Evolutionary conservation across 2,329 filamentous ascomycete genomes (phyloP).

Genomic region (Cytospora paraplurivora): DNA sequence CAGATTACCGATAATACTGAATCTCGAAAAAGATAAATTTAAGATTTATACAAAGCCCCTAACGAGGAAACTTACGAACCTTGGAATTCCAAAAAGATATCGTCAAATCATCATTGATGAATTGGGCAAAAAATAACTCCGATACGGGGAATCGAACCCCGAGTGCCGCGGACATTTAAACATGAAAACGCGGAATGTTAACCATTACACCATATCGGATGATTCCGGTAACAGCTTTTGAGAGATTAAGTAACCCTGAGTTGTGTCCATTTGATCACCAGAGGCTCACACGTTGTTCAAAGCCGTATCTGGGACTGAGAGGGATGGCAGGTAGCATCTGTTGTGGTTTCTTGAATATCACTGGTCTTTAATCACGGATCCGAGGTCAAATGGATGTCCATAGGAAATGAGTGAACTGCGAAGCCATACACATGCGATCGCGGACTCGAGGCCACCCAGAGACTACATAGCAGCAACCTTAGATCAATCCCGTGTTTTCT

Average conservation of each 20-base stretch:
- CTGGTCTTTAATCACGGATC: too few relatives aligned
- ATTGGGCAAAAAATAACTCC: background rate
- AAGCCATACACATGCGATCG: too few relatives aligned
- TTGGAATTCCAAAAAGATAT: background rate
- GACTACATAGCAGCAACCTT: too few relatives aligned
- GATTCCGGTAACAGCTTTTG: too few relatives aligned
- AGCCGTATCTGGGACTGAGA: background rate
- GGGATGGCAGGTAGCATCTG: background rate
- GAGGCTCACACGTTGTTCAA: background rate
- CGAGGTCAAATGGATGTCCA: too few relatives aligned
- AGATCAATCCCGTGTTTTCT: too few relatives aligned
- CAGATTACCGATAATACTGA: too few relatives aligned
- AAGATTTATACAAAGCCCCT: too few relatives aligned
- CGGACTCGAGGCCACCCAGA: too few relatives aligned
- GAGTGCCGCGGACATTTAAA: background rate
- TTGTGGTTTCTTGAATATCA: background rate
- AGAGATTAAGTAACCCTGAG: background rate
- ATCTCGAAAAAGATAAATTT: too few relatives aligned
- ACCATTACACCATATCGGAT: conserved; percentile 27
- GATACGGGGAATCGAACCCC: conserved; percentile 11
- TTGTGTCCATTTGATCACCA: background rate
- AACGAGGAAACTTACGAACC: too few relatives aligned
- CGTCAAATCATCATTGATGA: background rate
- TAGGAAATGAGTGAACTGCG: too few relatives aligned
- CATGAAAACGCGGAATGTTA: conserved; percentile 26